Conservation (phyloP, 2,329 filamentous ascomycete species). For the Aspergillus luchuensis region DNA sequence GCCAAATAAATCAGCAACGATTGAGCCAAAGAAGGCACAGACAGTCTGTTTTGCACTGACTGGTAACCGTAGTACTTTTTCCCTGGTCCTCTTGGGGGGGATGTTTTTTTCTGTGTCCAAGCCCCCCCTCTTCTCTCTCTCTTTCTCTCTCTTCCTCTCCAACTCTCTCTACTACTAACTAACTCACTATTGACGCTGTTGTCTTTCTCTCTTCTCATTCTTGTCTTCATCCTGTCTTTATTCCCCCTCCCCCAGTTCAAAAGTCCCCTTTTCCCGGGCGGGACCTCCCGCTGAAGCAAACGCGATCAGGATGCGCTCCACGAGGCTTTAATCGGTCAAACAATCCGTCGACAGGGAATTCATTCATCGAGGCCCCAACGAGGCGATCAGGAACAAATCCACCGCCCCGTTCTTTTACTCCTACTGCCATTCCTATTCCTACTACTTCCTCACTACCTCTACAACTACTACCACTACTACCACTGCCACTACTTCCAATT, state of each 20-base stretch:
- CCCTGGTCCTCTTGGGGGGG: slow-evolving; percentile 7
- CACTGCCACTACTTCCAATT: too few relatives aligned
- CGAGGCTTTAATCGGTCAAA: slow-evolving; percentile 9
- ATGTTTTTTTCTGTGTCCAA: slow-evolving; percentile 1
- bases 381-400: neutral
- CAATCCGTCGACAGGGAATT: slow-evolving; percentile 3
- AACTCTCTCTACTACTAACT: neutral
- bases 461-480: too few relatives aligned
- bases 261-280: slow-evolving; percentile 12
- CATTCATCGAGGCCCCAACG: neutral
- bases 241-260: slow-evolving; percentile 7
- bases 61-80: slow-evolving; percentile 7
- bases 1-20: too few relatives aligned
- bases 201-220: neutral
- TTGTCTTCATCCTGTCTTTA: slow-evolving; percentile 8
- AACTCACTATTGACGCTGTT: neutral
- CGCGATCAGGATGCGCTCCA: slow-evolving; percentile 15
- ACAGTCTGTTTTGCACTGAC: neutral
- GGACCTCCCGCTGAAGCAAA: slow-evolving; percentile 13
- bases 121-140: neutral
- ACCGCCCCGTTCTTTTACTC: neutral
- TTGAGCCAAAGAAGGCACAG: too few relatives aligned
- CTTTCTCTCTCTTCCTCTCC: slow-evolving; percentile 4
- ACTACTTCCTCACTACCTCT: neutral
- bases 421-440: neutral